Conservation (phyloP, 75 land plant genomes). For the Pinus albicaulis region DNA sequence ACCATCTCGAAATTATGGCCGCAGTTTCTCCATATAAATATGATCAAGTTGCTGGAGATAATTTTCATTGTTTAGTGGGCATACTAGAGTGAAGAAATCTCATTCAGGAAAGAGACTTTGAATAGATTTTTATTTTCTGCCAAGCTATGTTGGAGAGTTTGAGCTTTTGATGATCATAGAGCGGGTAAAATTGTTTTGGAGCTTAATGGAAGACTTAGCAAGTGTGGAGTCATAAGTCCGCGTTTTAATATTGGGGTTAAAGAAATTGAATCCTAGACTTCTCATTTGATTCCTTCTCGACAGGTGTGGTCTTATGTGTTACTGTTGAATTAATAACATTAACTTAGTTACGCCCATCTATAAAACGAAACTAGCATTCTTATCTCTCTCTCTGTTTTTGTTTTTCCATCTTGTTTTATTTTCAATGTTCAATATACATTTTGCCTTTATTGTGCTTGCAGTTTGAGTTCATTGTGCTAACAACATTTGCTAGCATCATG, state of each 20-base stretch:
- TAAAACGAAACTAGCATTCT: not conserved
- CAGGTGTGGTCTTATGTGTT: slow-evolving; percentile 2
- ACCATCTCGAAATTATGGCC: too few species aligned
- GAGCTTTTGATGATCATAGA: slow-evolving; percentile 59
- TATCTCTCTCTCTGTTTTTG: too few species aligned
- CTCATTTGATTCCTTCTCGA: too few species aligned
- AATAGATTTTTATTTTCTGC: too few species aligned
- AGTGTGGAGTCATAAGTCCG: slow-evolving; percentile 66
- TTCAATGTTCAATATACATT: not conserved
- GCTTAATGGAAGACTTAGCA: slow-evolving; percentile 60
- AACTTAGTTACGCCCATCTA: too few species aligned
- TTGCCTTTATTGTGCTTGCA: slow-evolving; percentile 9
- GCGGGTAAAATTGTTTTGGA: slow-evolving; percentile 55
- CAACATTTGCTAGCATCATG: slow-evolving; percentile 71
- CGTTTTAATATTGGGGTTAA: slow-evolving; percentile 52
- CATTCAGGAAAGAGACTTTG: too few species aligned
- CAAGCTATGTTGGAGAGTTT: slow-evolving; percentile 72
- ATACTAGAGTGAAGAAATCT: too few species aligned
- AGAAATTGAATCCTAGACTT: slow-evolving; percentile 47
- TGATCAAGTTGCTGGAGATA: too few species aligned
- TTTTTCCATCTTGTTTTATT: not conserved
- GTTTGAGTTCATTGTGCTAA: slow-evolving; percentile 69
- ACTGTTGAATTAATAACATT: too few species aligned
- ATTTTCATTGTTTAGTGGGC: too few species aligned
- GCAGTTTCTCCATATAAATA: too few species aligned